A percentile compares a stretch with the other conserved stretches of the same genome.
These are phyloP conservation scores for Lagenaria siceraria DNA, from an alignment of 306 rosid genomes.

Conservation along the genomic window DNA sequence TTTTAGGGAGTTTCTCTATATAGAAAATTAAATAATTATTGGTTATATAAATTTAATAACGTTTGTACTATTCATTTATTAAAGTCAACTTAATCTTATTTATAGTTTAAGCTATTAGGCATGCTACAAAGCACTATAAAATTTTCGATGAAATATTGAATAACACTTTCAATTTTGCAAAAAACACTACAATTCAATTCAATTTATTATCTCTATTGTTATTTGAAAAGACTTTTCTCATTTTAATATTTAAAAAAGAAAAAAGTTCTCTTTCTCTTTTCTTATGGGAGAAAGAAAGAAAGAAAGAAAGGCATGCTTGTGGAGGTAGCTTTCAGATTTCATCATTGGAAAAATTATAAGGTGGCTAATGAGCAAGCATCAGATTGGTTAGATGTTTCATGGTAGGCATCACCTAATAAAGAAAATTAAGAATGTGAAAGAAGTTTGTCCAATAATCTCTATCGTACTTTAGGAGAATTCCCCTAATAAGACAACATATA, in stretches of 20 bases:
- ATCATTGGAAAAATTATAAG: neutral
- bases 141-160: neutral
- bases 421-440: neutral
- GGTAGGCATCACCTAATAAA: conserved; percentile 10
- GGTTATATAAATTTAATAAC: neutral
- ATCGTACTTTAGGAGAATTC: neutral
- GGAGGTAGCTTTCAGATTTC: conserved; percentile 8
- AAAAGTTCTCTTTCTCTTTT: neutral
- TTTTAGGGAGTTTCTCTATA: neutral
- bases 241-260: neutral
- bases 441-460: neutral
- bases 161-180: neutral
- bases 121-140: neutral
- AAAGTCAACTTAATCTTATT: neutral
- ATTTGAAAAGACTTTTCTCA: neutral
- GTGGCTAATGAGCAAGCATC: neutral
- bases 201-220: neutral
- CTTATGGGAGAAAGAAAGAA: neutral
- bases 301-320: neutral
- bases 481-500: conserved; percentile 26
- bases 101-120: neutral
- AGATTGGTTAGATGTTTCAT: conserved; percentile 4
- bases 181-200: neutral
- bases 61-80: neutral
- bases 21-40: neutral